Base-by-base conservation (phyloP, 129 eudicot species). In the Gnaphalium uliginosum region DNA sequence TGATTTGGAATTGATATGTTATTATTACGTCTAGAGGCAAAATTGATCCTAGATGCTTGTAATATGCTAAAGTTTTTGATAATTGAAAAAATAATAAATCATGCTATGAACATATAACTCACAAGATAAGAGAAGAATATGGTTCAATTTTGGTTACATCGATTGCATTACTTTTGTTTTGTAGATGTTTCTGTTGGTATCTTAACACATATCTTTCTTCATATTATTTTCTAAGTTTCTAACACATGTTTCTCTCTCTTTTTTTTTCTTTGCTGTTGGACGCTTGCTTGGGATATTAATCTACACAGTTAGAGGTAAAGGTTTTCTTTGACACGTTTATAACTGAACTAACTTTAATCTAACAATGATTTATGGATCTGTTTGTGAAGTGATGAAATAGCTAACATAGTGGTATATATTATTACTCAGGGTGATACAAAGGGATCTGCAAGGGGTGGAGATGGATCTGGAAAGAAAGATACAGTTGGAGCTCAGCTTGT, bases 391-490 rank as follows among this genome's bases (percentile, higher is more conserved):
- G 21, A 33, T 48, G 43, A 41, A 61, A 46, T 79, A 37, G 64
- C 74, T 74, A 72, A 59, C 43, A 26, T 63, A 51, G 25, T 72
- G 64, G 22, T 63, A 5, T 66, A 53, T 59, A 18, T 66, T 48
- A 18, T 37, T 56, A 56, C 26, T 73, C 72, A 92, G 97, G 97
- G 97, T 46, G 98, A 92, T 84, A 83, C 98, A 51, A 92, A 90
- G 82, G 98, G 93, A 46, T 81, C 92, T 83, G 87, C 90, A 60
- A 87, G 92, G 76, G 89, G 90, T 73, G 92, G 91, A 35, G 97
- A 92, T 69, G 89, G 85, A 80, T 78, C 98, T 37, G 75, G 83
- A 41, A 89, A 74, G 79, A 87, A 82, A 50, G 96, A 92, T 79
- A 51, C 79, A 13, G 62, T 75, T 71, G 93, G 88, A 39, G 51